A percentile compares a stretch with the other conserved stretches of the same genome.
Evolutionary conservation across 768 basidiomycete species (phyloP).

Genomic region (Gyrodon lividus): DNA sequence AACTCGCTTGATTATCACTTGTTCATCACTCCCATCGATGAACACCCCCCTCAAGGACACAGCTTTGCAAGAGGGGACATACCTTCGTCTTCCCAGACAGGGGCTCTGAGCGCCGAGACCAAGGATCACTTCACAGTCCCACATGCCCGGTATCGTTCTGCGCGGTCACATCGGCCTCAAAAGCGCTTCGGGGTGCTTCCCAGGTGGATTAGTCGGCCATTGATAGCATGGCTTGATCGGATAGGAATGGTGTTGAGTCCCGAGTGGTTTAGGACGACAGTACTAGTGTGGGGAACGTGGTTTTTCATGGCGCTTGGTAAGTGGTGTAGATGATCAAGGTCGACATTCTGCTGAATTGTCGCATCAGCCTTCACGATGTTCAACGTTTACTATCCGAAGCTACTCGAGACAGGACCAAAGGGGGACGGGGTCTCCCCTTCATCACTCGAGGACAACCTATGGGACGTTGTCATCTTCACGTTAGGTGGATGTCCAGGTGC

Average conservation of each 20-base stretch:
- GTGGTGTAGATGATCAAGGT: constrained; percentile 20
- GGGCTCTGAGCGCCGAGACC: constrained; percentile 10
- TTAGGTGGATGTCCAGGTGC: constrained; percentile 84
- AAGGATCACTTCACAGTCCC: constrained; percentile 11
- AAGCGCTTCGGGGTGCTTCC: constrained; percentile 46
- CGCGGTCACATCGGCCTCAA: constrained; percentile 36
- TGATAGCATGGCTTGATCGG: constrained; percentile 69
- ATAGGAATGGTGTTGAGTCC: constrained; percentile 69
- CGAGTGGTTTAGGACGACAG: constrained; percentile 73
- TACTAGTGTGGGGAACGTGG: constrained; percentile 82
- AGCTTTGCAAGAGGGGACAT: constrained; percentile 33
- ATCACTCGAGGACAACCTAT: constrained; percentile 60
- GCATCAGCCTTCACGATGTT: constrained; percentile 84
- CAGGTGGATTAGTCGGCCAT: constrained; percentile 52
- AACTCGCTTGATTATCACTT: constrained; percentile 27
- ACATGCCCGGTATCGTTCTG: constrained; percentile 1
- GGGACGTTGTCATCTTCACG: constrained; percentile 87
- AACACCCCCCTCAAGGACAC: constrained; percentile 21
- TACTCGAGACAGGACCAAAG: constrained; percentile 57
- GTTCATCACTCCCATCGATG: constrained; percentile 26
- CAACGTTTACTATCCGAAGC: constrained; percentile 86
- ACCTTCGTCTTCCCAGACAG: constrained; percentile 15
- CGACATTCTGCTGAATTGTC: neutral
- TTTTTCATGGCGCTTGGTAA: constrained; percentile 71
- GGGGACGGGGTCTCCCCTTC: constrained; percentile 33